These are phyloP conservation scores for Tetramitus jugosus DNA, from an alignment of 208 protist species.

Conservation along the genomic window DNA sequence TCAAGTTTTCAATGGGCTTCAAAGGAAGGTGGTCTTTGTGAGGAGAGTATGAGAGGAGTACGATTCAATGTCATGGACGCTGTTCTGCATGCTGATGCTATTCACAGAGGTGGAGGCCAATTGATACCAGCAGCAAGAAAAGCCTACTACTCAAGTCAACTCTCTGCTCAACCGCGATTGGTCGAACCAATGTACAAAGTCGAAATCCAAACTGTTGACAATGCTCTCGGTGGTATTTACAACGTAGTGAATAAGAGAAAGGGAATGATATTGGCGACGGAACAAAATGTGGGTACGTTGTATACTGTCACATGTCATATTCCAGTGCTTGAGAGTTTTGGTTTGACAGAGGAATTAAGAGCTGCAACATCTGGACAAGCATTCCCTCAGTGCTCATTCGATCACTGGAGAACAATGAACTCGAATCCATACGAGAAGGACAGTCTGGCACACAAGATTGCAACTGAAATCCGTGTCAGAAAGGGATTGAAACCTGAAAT, in stretches of 20 bases:
- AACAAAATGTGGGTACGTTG: constrained; percentile 83
- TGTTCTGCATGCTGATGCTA: constrained; percentile 39
- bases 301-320: constrained; percentile 93
- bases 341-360: constrained; percentile 90
- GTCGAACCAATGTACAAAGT: constrained; percentile 51
- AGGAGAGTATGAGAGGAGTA: constrained; percentile 48
- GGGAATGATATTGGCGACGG: constrained; percentile 89
- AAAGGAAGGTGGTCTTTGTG: constrained; percentile 42
- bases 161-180: constrained; percentile 40
- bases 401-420: too few species aligned
- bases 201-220: constrained; percentile 42
- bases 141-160: constrained; percentile 32
- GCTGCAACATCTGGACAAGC: constrained; percentile 84
- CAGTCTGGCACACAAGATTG: constrained; percentile 93
- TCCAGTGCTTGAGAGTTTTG: constrained; percentile 97
- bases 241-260: constrained; percentile 81
- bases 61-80: constrained; percentile 50
- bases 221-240: constrained; percentile 92
- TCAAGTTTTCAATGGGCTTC: constrained; percentile 38
- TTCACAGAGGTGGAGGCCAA: constrained; percentile 49
- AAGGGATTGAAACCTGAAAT: neutral
- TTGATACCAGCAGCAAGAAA: constrained; percentile 43
- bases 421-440: too few species aligned
- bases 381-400: constrained; percentile 96
- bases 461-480: constrained; percentile 41